Percentiles rank a stretch among this genome's conserved stretches.
These are phyloP conservation scores for Tricholoma terreum DNA, from an alignment of 768 basidiomycete genomes.

Conservation along the genomic window DNA sequence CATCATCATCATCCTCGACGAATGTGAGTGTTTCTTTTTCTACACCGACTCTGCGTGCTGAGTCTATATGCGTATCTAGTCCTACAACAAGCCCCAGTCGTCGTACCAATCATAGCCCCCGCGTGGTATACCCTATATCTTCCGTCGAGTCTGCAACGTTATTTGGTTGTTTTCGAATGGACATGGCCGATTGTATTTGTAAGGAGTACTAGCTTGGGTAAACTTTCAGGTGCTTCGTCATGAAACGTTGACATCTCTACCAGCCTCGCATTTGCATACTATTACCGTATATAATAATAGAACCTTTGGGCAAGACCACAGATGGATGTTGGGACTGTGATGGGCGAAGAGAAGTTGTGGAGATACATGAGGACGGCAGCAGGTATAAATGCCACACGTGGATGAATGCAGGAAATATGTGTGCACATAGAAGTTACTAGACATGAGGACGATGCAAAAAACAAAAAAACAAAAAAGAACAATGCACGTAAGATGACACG, in stretches of 20 bases:
- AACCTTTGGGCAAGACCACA: too few relatives aligned
- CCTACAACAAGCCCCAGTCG: neutral
- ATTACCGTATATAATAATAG: neutral
- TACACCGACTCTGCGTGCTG: neutral
- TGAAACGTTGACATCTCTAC: neutral
- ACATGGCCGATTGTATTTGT: constrained; percentile 1
- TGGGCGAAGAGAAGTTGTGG: neutral
- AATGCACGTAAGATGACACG: too few relatives aligned
- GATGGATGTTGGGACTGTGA: neutral
- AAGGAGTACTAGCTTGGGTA: neutral
- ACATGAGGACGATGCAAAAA: too few relatives aligned
- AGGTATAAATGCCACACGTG: too few relatives aligned
- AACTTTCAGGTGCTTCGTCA: neutral
- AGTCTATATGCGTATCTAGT: neutral
- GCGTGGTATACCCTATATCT: neutral
- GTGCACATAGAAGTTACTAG: too few relatives aligned
- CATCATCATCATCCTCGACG: neutral
- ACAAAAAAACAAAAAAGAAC: too few relatives aligned
- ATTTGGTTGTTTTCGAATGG: neutral
- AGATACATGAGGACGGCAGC: neutral
- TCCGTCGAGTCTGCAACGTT: neutral
- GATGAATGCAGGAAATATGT: neutral
- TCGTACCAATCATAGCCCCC: neutral
- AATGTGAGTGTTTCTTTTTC: constrained; percentile 1
- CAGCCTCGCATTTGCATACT: neutral